Percentiles rank a stretch among this genome's conserved stretches.
These are phyloP conservation scores for Xylona heveae DNA, from an alignment of 495 filamentous ascomycete species.

Conservation along the genomic window DNA sequence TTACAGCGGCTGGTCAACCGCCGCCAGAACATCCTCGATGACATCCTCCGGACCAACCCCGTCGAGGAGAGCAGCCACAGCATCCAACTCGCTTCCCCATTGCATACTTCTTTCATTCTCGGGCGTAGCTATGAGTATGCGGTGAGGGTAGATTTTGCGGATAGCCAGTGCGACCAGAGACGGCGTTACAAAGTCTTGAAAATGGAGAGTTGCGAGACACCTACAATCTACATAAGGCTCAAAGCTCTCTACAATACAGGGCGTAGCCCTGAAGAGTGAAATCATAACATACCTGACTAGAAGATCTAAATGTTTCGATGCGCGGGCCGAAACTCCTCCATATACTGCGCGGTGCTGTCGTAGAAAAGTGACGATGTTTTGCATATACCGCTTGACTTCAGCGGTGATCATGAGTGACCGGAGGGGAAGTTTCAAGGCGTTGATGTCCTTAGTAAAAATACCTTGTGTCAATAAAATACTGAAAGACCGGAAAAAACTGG, in stretches of 20 bases:
- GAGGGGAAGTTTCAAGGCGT: neutral
- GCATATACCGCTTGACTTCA: constrained; percentile 60
- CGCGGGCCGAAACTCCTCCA: constrained; percentile 52
- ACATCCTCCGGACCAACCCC: constrained; percentile 55
- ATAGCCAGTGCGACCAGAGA: constrained; percentile 64
- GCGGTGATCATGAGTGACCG: constrained; percentile 24
- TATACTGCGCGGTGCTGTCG: constrained; percentile 67
- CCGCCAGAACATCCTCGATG: constrained; percentile 58
- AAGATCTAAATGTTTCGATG: constrained; percentile 52
- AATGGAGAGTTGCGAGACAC: constrained; percentile 65
- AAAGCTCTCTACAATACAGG: neutral
- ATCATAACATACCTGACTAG: constrained; percentile 31
- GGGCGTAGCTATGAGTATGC: constrained; percentile 42
- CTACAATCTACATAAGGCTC: constrained; percentile 8
- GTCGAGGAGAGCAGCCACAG: constrained; percentile 41
- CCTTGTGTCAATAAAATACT: too few relatives aligned
- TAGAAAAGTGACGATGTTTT: constrained; percentile 70
- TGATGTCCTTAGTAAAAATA: too few relatives aligned
- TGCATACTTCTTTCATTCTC: constrained; percentile 72
- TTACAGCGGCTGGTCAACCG: constrained; percentile 49
- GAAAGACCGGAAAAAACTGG: too few relatives aligned
- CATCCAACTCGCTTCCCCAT: constrained; percentile 65
- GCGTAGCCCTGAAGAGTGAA: neutral
- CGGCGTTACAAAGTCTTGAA: constrained; percentile 61
- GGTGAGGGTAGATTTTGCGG: constrained; percentile 77